Percentiles rank a stretch among this genome's conserved stretches.
These are phyloP conservation scores for Aspergillus awamori DNA, from an alignment of 2,329 filamentous ascomycete species.

Conservation along the genomic window DNA sequence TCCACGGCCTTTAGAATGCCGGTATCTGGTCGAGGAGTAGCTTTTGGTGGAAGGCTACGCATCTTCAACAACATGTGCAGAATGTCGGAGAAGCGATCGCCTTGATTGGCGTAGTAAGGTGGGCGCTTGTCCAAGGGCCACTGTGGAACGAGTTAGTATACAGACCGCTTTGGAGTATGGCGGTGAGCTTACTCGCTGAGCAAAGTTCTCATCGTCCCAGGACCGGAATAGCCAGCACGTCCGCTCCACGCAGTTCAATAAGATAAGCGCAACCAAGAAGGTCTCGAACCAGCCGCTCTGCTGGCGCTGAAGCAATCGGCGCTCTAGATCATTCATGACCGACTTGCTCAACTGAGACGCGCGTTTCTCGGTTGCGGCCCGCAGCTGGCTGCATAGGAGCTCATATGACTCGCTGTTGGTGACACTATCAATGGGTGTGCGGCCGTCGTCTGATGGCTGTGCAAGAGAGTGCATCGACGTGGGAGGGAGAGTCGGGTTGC, in stretches of 20 bases:
- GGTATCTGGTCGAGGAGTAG: constrained; percentile 40
- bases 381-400: constrained; percentile 57
- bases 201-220: constrained; percentile 51
- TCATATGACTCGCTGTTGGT: constrained; percentile 50
- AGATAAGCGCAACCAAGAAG: constrained; percentile 61
- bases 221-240: constrained; percentile 61
- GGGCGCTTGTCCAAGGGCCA: constrained; percentile 61
- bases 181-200: constrained; percentile 35
- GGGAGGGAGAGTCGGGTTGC: constrained; percentile 47
- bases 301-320: constrained; percentile 61
- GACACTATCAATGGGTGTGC: constrained; percentile 43
- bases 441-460: constrained; percentile 44
- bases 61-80: constrained; percentile 62
- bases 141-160: constrained; percentile 23
- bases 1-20: constrained; percentile 44
- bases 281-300: constrained; percentile 61
- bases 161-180: background rate
- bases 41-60: constrained; percentile 52
- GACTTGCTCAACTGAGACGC: constrained; percentile 55
- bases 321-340: constrained; percentile 63
- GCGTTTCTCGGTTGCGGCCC: constrained; percentile 58
- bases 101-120: constrained; percentile 56
- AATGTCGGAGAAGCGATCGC: constrained; percentile 60
- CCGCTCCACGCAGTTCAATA: constrained; percentile 62
- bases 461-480: constrained; percentile 41